Evolutionary conservation across 2,329 filamentous ascomycete species (phyloP), one percentile per base, ranked within the genome.

Genomic region (Fusarium miscanthi): DNA sequence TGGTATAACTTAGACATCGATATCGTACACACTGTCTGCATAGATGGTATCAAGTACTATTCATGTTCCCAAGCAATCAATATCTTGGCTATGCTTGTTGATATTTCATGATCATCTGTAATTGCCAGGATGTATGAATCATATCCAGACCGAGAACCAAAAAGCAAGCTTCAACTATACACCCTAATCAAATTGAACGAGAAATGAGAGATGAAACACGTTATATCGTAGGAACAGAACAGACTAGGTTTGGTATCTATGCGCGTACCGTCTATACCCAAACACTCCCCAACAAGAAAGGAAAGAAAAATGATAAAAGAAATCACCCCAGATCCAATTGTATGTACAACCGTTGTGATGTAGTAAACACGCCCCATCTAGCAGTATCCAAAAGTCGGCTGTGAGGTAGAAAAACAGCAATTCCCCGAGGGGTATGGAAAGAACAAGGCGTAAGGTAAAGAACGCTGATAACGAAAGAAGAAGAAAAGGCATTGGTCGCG

Each of bases 221-320:
- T 30, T 46, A 49, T 46, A 45, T 62, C 16, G 27, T 59, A 63
- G 27, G 17, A 63, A 43, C 33, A 68, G 54, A 59, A 60, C 63
- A 59, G 59, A 75, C 66, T 77, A 51, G 66, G 66, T 74, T 76
- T 78, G 76, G 76, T 78, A 78, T 78, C 76, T 78, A 78, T 78
- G 63, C 72, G 73, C 74, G 71, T 59, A 72, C 60, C 76, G 74
- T 78, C 76, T 78, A 78, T 78, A 59, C 54, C 73, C 63, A 70
- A 66, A 48, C 72, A 66, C 59, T 65, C 63, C 66, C 65, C 35
- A 23, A 58, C 69, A 56, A 57, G 62, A 53, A 23, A 33, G 8
- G 14, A 23, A 33, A 21, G 3, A 23, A 16, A 23, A 33, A 33
- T 17, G 67, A 63, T 46, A 53, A 64, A 60, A 33, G 23, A 25